These are phyloP conservation scores for Pouteria campechiana DNA, from an alignment of 179 eudicot species.

Conservation along the genomic window DNA sequence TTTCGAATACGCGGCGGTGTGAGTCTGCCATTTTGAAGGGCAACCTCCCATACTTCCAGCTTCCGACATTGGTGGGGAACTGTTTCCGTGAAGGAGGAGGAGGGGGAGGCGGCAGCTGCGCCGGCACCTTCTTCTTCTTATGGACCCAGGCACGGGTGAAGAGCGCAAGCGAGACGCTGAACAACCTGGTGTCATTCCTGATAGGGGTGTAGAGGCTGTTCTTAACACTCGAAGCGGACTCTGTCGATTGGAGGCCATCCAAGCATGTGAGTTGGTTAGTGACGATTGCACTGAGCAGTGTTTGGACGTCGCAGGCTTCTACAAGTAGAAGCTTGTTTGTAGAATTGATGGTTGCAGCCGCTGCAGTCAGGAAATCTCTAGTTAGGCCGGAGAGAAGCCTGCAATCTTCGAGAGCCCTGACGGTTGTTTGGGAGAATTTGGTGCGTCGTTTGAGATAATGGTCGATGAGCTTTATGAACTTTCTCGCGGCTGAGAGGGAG, in stretches of 20 bases:
- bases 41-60: constrained; percentile 20
- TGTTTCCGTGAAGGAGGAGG: constrained; percentile 4
- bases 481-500: constrained; percentile 35
- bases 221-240: constrained; percentile 27
- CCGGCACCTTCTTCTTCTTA: constrained; percentile 12
- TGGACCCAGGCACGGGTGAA: constrained; percentile 59
- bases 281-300: constrained; percentile 48
- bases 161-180: constrained; percentile 44
- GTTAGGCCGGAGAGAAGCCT: constrained; percentile 28
- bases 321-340: constrained; percentile 9
- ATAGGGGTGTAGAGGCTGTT: constrained; percentile 31
- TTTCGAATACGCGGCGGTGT: constrained; percentile 16
- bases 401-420: constrained; percentile 51
- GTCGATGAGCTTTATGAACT: constrained; percentile 29
- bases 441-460: constrained; percentile 19
- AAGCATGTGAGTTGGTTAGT: constrained; percentile 69
- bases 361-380: constrained; percentile 25
- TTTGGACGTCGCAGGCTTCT: constrained; percentile 49
- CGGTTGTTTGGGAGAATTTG: constrained; percentile 20
- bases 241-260: constrained; percentile 47
- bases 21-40: constrained; percentile 27
- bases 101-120: neutral
- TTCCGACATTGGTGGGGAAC: no score
- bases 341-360: constrained; percentile 16
- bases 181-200: constrained; percentile 33